These are phyloP conservation scores for Phytopythium ostracodes DNA, from an alignment of 352 stramenopile species.

Conservation along the genomic window DNA sequence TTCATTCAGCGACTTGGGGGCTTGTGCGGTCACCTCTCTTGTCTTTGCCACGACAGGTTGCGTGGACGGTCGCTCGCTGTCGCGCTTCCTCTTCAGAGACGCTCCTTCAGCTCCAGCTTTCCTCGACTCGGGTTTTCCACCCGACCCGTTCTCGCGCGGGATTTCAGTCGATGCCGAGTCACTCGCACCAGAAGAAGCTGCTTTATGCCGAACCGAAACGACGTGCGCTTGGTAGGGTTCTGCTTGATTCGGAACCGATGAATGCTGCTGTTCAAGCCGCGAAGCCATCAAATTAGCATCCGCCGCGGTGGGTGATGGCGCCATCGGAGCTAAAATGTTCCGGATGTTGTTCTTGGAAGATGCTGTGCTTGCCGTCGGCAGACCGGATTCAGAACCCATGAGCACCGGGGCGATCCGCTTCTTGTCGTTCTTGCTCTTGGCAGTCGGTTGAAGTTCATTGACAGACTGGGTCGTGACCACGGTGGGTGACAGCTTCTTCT, in stretches of 20 bases:
- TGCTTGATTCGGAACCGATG: not conserved
- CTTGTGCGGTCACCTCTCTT: constrained; percentile 49
- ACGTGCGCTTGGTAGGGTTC: not conserved
- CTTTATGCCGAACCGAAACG: constrained; percentile 2
- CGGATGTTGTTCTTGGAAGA: constrained; percentile 79
- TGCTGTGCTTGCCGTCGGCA: constrained; percentile 33
- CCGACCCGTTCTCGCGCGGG: constrained; percentile 3
- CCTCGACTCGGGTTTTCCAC: constrained; percentile 24
- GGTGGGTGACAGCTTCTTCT: constrained; percentile 18
- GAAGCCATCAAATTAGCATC: constrained; percentile 52
- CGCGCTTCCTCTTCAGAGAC: constrained; percentile 68
- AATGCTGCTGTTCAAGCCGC: constrained; percentile 30
- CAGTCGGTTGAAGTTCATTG: constrained; percentile 11
- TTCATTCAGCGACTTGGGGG: constrained; percentile 49
- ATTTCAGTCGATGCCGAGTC: not conserved
- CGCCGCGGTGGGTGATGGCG: constrained; percentile 40
- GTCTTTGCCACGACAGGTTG: constrained; percentile 32
- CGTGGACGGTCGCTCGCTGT: constrained; percentile 30
- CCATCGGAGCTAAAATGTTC: constrained; percentile 64
- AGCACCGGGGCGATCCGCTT: constrained; percentile 62
- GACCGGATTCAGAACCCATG: constrained; percentile 13
- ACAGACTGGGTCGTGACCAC: constrained; percentile 3
- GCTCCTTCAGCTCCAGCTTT: constrained; percentile 20
- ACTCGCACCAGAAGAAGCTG: not conserved
- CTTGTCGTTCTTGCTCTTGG: constrained; percentile 51